phyloP scores from a whole-genome alignment of 106 monocot genomes.

The Dioscorea alata region DNA sequence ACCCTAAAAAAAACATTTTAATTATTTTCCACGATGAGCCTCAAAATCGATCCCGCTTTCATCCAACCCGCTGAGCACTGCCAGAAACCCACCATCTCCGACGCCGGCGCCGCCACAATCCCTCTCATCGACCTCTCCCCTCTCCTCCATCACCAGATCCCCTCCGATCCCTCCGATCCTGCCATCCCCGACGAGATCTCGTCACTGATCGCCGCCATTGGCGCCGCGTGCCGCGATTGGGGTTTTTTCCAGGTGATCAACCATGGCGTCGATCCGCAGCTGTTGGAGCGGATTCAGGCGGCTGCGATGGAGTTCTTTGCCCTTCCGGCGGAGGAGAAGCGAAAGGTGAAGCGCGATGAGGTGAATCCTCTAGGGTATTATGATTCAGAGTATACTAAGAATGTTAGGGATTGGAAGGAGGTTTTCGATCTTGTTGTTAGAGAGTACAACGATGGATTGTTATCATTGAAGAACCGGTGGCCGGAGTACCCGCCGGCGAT shows the following conservation, averaged over 20 bases:
- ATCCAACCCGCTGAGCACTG: conserved; percentile 56
- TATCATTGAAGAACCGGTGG: conserved; percentile 40
- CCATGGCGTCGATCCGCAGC: conserved; percentile 42
- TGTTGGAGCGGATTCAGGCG: conserved; percentile 16
- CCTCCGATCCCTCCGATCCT: conserved; percentile 5
- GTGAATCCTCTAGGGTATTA: conserved; percentile 48
- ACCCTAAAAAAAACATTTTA: too few relatives aligned
- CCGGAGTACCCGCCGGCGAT: conserved; percentile 36
- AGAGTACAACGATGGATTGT: neutral
- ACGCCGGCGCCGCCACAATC: conserved; percentile 34
- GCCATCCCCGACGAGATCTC: neutral
- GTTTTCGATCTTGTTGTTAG: conserved; percentile 36
- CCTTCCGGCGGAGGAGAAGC: conserved; percentile 46
- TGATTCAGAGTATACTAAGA: conserved; percentile 46
- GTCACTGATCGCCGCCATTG: conserved; percentile 30
- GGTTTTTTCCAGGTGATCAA: conserved; percentile 75
- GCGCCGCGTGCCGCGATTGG: conserved; percentile 45
- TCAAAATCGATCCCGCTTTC: too few relatives aligned
- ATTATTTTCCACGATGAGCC: too few relatives aligned
- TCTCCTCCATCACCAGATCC: conserved; percentile 5
- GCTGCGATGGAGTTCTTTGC: conserved; percentile 46
- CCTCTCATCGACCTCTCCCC: conserved; percentile 43
- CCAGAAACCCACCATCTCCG: conserved; percentile 34
- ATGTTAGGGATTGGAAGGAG: conserved; percentile 63
- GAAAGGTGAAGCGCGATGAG: conserved; percentile 35